Evolutionary conservation across 2,329 filamentous ascomycete genomes (phyloP), one percentile per base, ranked within the genome.

Genomic region (Coniochaeta hoffmannii): DNA sequence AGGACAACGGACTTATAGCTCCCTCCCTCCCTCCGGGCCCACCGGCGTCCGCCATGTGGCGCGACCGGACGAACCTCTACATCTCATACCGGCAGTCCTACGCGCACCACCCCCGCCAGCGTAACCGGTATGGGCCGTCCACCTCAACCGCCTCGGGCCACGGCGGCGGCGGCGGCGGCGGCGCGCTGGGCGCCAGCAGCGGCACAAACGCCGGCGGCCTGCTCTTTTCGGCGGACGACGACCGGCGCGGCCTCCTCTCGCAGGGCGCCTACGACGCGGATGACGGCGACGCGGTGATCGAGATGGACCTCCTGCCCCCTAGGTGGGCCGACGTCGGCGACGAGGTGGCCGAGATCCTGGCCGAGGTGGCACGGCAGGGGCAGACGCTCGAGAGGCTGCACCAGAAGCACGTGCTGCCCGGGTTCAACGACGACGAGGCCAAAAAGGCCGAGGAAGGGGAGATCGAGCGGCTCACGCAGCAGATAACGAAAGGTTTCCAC

Each of bases 51-150:
- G 87, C 82, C 77, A 96, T 96, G 90, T 99, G 92, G 92, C 90
- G 94, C 79, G 94, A 99, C 81, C 88, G 94, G 75, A 99, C 94
- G 65, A 99, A 97, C 71, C 88, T 99, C 91, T 99, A 95, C 73
- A 94, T 99, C 71, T 97, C 94, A 73, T 99, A 97, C 80, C 92
- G 94, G 67, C 94, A 99, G 77, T 97, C 93, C 66, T 97, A 97
- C 74, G 85, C 91, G 65, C 94, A 97, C 73, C 92, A 97, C 70
- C 94, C 94, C 54, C 83, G 86, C 58, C 92, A 95, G 75, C 90
- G 91, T 74, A 84, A 85, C 62, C 86, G 86, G 65, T 88, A 88
- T 75, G 75, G 79, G 15, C 60, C 60, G n/a, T 60, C 62, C 10
- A 57, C 30, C 57, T 71, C 69, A 53, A 63, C 66, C 56, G 65